phyloP scores from a whole-genome alignment of 257 asterid genomes.

The Echium plantagineum region DNA sequence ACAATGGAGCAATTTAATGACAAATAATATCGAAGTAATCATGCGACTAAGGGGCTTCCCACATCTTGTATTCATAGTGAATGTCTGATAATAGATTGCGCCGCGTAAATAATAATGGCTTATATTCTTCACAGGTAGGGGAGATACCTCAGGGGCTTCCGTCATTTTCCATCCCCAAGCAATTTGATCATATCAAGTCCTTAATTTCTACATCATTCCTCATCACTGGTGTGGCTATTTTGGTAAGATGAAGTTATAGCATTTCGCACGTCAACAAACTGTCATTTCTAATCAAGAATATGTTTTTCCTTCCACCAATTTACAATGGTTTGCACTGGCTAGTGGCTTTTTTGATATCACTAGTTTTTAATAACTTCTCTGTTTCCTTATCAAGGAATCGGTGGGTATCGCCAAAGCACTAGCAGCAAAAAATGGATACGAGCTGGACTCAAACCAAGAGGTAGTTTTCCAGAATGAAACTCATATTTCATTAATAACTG shows the following conservation, averaged over 20 bases:
- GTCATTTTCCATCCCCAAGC: slow-evolving; percentile 76
- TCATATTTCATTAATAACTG: too few species aligned
- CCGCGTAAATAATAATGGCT: too few species aligned
- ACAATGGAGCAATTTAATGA: too few species aligned
- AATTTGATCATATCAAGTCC: slow-evolving; percentile 46
- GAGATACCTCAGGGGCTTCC: slow-evolving; percentile 98
- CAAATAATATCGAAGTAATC: too few species aligned
- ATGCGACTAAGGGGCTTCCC: too few species aligned
- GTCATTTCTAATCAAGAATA: slow-evolving; percentile 4
- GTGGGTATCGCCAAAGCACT: slow-evolving; percentile 98
- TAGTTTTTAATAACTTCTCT: slow-evolving; percentile 16
- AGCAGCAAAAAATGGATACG: slow-evolving; percentile 96
- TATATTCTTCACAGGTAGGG: slow-evolving; percentile 54
- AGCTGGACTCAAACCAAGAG: slow-evolving; percentile 97
- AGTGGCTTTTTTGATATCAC: slow-evolving; percentile 6
- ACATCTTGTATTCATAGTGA: too few species aligned
- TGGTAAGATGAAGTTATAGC: slow-evolving; percentile 41
- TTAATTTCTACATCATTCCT: slow-evolving; percentile 85
- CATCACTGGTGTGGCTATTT: slow-evolving; percentile 97
- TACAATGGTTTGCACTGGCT: neutral
- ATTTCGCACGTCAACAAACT: slow-evolving; percentile 5
- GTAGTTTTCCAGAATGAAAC: slow-evolving; percentile 15
- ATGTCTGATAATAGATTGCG: too few species aligned
- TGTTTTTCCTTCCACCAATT: neutral
- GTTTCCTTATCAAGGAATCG: slow-evolving; percentile 53